Base-by-base conservation (phyloP, 2,329 filamentous ascomycete species). In the Atkinsonella texensis region DNA sequence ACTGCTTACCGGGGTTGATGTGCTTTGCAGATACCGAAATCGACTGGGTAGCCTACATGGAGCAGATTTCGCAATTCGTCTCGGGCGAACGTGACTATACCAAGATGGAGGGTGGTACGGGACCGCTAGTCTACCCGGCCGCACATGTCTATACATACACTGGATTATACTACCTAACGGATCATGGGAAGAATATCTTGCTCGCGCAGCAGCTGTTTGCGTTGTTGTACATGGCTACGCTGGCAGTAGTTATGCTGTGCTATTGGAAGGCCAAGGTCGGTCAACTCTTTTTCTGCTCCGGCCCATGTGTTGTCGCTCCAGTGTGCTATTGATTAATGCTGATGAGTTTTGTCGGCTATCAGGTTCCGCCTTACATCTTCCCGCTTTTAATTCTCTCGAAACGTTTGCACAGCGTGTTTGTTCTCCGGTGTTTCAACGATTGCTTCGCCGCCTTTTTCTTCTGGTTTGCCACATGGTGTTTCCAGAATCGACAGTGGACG, bases 41-140 rank as follows among this genome's bases (percentile, higher is more conserved):
- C 63, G 93, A 98, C 70, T 98, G 91, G 91, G 79, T 77, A 53
- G 89, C 93, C 0, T 98, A 98, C 68, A 97, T 98, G 90, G 79
- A 96, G 65, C 93, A 98, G 63, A 76, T 97, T 44, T 70, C 78
- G 41, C 83, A 90, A 59, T 93, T 85, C 62, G 71, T 90, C 45
- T 75, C 80, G 17, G 93, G 93, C 62, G 90, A 97, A 73, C 82
- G 87, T 64, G 85, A 96, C 68, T 98, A 98, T 68, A 81, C 80
- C 54, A 77, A 83, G 53, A 90, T 98, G 64, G 79, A 84, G 63
- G 93, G 93, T 59, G 85, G 82, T 54, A 98, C 93, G 0, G 93
- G 93, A 1, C 93, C 93, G 3, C 76, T 97, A 48, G 93, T 98
- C 54, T 98, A 98, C 69, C 93, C 93, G 18, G 93, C 89, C 38